Evolutionary conservation across 768 basidiomycete genomes (phyloP).

Genomic region (Calvatia gigantea): DNA sequence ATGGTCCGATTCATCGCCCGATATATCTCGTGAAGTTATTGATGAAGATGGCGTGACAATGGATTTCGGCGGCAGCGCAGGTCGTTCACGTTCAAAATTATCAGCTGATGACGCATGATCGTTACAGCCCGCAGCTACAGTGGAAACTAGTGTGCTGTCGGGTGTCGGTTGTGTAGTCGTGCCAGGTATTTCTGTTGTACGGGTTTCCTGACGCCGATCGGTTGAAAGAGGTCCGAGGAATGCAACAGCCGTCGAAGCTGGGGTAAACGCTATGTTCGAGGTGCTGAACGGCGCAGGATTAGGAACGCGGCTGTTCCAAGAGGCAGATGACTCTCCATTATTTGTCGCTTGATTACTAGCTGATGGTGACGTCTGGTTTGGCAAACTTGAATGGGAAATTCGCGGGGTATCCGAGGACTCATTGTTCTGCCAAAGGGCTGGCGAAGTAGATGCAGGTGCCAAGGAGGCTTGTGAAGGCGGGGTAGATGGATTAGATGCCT

Average conservation of each 20-base stretch:
- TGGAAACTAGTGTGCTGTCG: background rate
- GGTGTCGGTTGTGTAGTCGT: background rate
- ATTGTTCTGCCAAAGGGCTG: conserved; percentile 19
- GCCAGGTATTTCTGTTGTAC: background rate
- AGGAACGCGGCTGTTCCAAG: conserved; percentile 29
- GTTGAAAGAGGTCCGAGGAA: conserved; percentile 26
- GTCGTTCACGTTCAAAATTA: background rate
- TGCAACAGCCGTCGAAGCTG: conserved; percentile 44
- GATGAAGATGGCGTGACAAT: conserved; percentile 6
- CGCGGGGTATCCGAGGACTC: conserved; percentile 20
- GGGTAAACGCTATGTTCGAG: conserved; percentile 39
- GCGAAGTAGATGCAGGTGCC: conserved; percentile 17
- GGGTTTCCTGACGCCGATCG: conserved; percentile 14
- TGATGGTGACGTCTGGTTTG: conserved; percentile 35
- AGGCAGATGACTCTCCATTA: conserved; percentile 27
- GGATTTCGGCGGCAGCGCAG: background rate
- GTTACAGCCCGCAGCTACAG: background rate
- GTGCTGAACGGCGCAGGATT: conserved; percentile 43
- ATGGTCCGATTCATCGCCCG: conserved; percentile 5
- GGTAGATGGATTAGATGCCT: conserved; percentile 26
- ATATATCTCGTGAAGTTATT: conserved; percentile 13
- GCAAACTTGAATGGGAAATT: conserved; percentile 31
- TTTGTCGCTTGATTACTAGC: conserved; percentile 21
- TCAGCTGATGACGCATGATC: background rate
- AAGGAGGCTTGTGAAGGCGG: conserved; percentile 23